phyloP scores from a whole-genome alignment of 108 stramenopile genomes.

The Nannochloropsis salina region DNA sequence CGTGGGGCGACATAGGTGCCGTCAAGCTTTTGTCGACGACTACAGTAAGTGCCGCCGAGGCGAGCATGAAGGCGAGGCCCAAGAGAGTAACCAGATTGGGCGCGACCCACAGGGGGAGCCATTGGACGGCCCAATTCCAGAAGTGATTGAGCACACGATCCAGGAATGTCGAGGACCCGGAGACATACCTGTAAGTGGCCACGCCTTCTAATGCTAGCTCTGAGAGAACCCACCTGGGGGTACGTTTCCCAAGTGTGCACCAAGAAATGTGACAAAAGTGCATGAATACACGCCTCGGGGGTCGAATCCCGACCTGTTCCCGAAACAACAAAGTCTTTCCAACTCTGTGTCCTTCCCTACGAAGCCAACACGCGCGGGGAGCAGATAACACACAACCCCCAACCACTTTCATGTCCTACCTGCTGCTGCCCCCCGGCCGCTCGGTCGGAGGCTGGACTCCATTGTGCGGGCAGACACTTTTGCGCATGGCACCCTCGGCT shows the following conservation, averaged over 20 bases:
- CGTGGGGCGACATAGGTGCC: constrained; percentile 60
- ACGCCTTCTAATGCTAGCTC: constrained; percentile 32
- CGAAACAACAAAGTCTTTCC: no score
- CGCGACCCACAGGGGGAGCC: constrained; percentile 74
- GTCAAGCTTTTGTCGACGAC: constrained; percentile 55
- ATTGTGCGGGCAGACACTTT: no score
- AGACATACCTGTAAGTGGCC: constrained; percentile 36
- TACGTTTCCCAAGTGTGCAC: not conserved
- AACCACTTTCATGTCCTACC: no score
- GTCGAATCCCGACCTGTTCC: no score
- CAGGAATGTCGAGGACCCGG: constrained; percentile 31
- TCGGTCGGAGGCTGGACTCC: no score
- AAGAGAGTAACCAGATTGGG: constrained; percentile 79
- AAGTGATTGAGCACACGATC: constrained; percentile 63
- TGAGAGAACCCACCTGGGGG: constrained; percentile 22
- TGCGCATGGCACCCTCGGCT: no score
- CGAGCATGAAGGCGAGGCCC: constrained; percentile 63
- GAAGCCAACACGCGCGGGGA: no score
- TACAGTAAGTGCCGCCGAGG: constrained; percentile 59
- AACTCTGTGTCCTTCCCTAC: no score
- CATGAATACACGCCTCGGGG: no score
- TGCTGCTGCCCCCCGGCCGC: no score
- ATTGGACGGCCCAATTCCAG: constrained; percentile 69
- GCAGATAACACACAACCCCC: no score
- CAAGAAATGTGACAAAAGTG: no score